Evolutionary conservation across 2,329 filamentous ascomycete genomes (phyloP), one percentile per base, ranked within the genome.

Genomic region (Magnaporthiopsis poae): DNA sequence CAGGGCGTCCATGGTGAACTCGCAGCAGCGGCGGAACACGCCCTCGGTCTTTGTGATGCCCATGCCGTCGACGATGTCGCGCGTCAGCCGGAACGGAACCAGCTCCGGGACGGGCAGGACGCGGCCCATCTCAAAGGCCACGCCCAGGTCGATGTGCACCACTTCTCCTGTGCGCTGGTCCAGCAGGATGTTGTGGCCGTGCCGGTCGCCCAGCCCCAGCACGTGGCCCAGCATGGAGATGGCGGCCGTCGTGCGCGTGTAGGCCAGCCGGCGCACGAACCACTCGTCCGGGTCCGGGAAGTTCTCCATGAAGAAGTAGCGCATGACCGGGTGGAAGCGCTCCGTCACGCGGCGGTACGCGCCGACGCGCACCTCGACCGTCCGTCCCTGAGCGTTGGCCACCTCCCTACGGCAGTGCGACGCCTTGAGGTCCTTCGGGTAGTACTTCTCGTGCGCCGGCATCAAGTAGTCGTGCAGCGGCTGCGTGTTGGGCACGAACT

Each of bases 21-120:
- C 96, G 76, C 95, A 99, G 78, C 94, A 98, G n/a, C 96, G 87
- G 9, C 95, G 87, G 80, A 98, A 99, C 0, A 98, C 92, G 3
- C 95, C 95, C 76, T 99, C 96, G 0, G 93, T 96, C 72, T 91
- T 92, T 2, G 91, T 96, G 71, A 96, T 90, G 35, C 95, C 95
- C 91, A 99, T 97, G 33, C 92, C 96, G 74, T 99, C 96, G 5
- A 98, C 91, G 66, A 99, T 88, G 73, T 99, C 95, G 66, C 95
- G 86, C 12, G 95, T 98, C 65, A 99, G 80, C 0, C 95, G 88
- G 81, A 99, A 99, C 0, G 95, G 96, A 0, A 99, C 95, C 2
- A 96, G 86, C 79, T 99, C 96, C 0, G 95, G 96, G 0, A 99
- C 90, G 0, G 94, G 94, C 0, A 99, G 80, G n/a, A 99, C 88